Evolutionary conservation across 1,284 basidiomycete species (phyloP), one percentile per base, ranked within the genome.

Genomic region (Marasmius oreades): DNA sequence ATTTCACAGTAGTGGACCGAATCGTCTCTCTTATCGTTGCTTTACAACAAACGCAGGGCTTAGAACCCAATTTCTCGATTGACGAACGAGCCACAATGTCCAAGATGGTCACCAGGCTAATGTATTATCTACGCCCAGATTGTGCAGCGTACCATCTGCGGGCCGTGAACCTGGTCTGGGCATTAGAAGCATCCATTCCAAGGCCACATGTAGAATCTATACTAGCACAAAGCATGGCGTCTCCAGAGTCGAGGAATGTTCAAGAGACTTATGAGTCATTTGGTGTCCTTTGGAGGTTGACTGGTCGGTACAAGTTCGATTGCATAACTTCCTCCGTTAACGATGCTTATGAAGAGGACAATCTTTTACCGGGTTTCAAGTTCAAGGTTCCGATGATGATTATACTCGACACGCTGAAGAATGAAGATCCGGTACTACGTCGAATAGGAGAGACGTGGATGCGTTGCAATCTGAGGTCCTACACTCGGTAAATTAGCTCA

Each of bases 241-340:
- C 82, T 8, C 67, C 76, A 0, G 76, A 83, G 46, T 71, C 74
- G 18, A 63, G 63, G n/a, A 76, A 78, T 54, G 71, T 79, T 11
- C 75, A 81, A 52, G 81, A 84, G 28, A 83, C 88, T 0, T 91
- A 90, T 67, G 89, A 94, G 61, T 91, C 90, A 0, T 97, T 99
- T 68, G 95, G 96, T 1, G 86, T 93, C 1, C 75, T 98, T 5
- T 99, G 96, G 96, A 81, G 93, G 57, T 73, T 95, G 57, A 90
- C 88, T 51, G 92, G 94, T 90, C 60, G 65, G 77, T 65, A 56
- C n/a, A 37, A 24, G 51, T 51, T 39, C 18, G 51, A 42, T 23
- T 24, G 36, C 22, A 22, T 37, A 23, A 43, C 20, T 22, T 16
- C 10, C 14, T 7, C 4, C 6, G 31, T 8, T 46, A 3, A 48